phyloP scores from a whole-genome alignment of 768 basidiomycete species.

The Brasilioporus rufonigricans region DNA sequence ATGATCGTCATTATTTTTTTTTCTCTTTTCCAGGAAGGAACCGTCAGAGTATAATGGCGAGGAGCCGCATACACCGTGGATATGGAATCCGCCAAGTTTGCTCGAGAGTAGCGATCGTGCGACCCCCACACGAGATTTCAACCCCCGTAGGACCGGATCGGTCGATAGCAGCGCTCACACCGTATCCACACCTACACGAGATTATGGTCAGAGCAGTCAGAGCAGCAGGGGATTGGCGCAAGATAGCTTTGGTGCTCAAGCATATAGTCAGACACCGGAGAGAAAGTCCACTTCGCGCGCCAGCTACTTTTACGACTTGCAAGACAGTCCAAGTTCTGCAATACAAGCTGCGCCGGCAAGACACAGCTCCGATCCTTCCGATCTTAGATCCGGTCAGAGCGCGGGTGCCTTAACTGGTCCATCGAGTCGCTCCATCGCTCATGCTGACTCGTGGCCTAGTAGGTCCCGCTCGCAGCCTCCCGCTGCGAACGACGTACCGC shows the following conservation, averaged over 20 bases:
- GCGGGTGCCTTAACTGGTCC: conserved; percentile 13
- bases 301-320: conserved; percentile 18
- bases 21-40: conserved; percentile 15
- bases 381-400: conserved; percentile 9
- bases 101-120: conserved; percentile 28
- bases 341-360: conserved; percentile 17
- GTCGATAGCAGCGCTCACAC: conserved; percentile 11
- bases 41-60: conserved; percentile 36
- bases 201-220: conserved; percentile 18
- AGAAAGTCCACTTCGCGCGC: conserved; percentile 12
- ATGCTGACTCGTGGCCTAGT: conserved; percentile 14
- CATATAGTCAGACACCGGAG: conserved; percentile 24
- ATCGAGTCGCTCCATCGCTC: conserved; percentile 23
- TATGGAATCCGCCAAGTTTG: conserved; percentile 61
- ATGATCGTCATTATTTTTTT: conserved; percentile 1
- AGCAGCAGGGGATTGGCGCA: conserved; percentile 14
- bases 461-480: conserved; percentile 25
- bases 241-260: conserved; percentile 13
- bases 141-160: conserved; percentile 23
- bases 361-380: conserved; percentile 26
- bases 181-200: conserved; percentile 21
- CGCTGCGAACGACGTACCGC: conserved; percentile 18
- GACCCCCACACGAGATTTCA: conserved; percentile 29
- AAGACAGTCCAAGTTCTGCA: conserved; percentile 16
- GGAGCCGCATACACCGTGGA: conserved; percentile 62